phyloP scores from a whole-genome alignment of 1,139 yeast genomes.

The Hemisphaericaspora xylanilytica region DNA sequence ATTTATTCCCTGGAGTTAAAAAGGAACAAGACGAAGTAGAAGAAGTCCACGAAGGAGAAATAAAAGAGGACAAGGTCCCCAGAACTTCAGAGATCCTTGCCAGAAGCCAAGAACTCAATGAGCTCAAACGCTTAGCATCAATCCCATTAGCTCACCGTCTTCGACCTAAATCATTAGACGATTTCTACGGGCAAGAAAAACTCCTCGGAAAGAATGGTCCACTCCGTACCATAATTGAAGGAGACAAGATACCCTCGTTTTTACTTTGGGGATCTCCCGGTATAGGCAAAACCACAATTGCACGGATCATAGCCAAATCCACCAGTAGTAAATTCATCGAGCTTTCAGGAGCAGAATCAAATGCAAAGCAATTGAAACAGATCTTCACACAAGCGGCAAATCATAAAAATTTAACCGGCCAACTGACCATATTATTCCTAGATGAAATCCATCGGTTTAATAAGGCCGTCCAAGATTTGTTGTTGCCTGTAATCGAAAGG shows the following conservation, averaged over 20 bases:
- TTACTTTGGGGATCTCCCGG: slow-evolving; percentile 97
- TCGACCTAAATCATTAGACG: slow-evolving; percentile 71
- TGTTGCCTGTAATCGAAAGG: slow-evolving; percentile 69
- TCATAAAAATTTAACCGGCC: slow-evolving; percentile 61
- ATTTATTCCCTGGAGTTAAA: no score
- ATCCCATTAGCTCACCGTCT: slow-evolving; percentile 86
- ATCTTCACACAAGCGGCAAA: slow-evolving; percentile 73
- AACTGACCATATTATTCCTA: slow-evolving; percentile 74
- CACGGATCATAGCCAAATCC: slow-evolving; percentile 55
- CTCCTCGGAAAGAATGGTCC: slow-evolving; percentile 74
- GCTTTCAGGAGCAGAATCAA: slow-evolving; percentile 81
- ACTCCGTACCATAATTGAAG: slow-evolving; percentile 62
- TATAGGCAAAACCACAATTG: slow-evolving; percentile 85
- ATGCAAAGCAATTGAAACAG: slow-evolving; percentile 66
- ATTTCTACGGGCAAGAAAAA: slow-evolving; percentile 85
- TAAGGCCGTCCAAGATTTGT: slow-evolving; percentile 84
- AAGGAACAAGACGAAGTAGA: no score
- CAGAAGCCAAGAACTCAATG: slow-evolving; percentile 16
- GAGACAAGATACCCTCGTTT: slow-evolving; percentile 73
- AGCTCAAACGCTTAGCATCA: slow-evolving; percentile 45
- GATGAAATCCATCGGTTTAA: slow-evolving; percentile 95
- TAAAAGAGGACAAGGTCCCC: neutral
- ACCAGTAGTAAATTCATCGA: slow-evolving; percentile 67
- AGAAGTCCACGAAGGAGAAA: neutral
- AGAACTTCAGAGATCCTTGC: slow-evolving; percentile 13